These are phyloP conservation scores for Acidomyces sp. DNA, from an alignment of 495 filamentous ascomycete species.

Conservation along the genomic window DNA sequence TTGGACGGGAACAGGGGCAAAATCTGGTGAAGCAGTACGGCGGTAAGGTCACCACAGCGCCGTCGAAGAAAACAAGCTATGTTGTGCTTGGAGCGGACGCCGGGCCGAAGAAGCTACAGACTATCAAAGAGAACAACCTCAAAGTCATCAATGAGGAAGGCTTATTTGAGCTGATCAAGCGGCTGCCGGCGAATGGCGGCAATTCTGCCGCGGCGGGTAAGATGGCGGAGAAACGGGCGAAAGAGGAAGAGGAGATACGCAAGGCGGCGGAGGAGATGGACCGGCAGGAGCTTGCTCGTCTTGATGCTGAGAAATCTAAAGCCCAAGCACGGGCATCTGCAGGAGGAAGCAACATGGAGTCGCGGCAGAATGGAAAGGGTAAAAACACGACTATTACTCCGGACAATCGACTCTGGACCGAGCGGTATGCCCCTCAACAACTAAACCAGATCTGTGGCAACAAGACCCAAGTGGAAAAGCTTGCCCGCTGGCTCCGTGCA, in stretches of 20 bases:
- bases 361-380: constrained; percentile 5
- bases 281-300: constrained; percentile 34
- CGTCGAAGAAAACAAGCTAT: constrained; percentile 84
- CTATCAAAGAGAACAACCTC: constrained; percentile 60
- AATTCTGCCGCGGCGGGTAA: constrained; percentile 76
- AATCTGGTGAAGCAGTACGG: constrained; percentile 83
- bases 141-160: constrained; percentile 93
- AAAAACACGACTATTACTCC: constrained; percentile 25
- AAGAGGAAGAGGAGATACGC: constrained; percentile 62
- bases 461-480: constrained; percentile 75
- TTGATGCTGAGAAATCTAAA: constrained; percentile 12
- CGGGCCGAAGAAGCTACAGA: constrained; percentile 84
- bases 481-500: constrained; percentile 71
- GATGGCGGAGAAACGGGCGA: constrained; percentile 59
- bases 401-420: constrained; percentile 76
- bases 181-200: constrained; percentile 74
- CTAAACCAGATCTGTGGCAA: constrained; percentile 90
- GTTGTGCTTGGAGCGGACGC: constrained; percentile 86
- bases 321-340: neutral
- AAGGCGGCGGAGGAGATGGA: constrained; percentile 76
- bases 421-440: constrained; percentile 80
- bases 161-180: constrained; percentile 72
- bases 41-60: constrained; percentile 73
- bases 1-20: constrained; percentile 77
- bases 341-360: constrained; percentile 1